Evolutionary conservation across 257 asterid species (phyloP).

Genomic region (Fraxinus cuspidata): DNA sequence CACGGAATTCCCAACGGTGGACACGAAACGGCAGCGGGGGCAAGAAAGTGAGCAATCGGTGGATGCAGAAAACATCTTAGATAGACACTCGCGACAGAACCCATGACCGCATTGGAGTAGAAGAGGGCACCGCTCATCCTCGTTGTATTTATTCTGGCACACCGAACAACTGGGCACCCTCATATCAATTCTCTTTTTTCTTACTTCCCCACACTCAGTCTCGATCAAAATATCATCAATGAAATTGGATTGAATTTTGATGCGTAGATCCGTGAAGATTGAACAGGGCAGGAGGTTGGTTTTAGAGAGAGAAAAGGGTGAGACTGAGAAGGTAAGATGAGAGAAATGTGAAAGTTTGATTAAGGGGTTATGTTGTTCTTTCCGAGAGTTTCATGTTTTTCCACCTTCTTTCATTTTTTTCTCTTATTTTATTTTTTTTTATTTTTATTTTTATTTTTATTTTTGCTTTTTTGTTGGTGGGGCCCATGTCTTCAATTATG

Average conservation of each 20-base stretch:
- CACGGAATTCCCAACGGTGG: conserved; percentile 90
- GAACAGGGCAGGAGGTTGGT: conserved; percentile 16
- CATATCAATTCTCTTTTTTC: conserved; percentile 35
- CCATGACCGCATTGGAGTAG: conserved; percentile 99
- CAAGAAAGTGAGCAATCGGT: conserved; percentile 74
- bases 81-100: conserved; percentile 90
- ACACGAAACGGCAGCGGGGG: conserved; percentile 95
- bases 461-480: background rate
- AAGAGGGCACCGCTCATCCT: conserved; percentile 91
- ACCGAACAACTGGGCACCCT: conserved; percentile 86
- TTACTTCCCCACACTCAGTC: background rate
- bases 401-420: background rate
- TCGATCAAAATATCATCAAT: background rate
- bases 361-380: conserved; percentile 11
- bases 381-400: background rate
- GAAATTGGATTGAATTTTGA: background rate
- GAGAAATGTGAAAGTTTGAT: conserved; percentile 24
- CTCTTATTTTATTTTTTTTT: too few relatives aligned
- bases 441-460: accelerated
- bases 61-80: conserved; percentile 78
- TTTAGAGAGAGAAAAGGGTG: conserved; percentile 21
- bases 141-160: conserved; percentile 87
- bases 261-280: conserved; percentile 27
- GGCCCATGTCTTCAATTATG: background rate
- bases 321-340: conserved; percentile 15